Conservation (phyloP, 1,139 yeast species). For the Eremothecium gossypii region DNA sequence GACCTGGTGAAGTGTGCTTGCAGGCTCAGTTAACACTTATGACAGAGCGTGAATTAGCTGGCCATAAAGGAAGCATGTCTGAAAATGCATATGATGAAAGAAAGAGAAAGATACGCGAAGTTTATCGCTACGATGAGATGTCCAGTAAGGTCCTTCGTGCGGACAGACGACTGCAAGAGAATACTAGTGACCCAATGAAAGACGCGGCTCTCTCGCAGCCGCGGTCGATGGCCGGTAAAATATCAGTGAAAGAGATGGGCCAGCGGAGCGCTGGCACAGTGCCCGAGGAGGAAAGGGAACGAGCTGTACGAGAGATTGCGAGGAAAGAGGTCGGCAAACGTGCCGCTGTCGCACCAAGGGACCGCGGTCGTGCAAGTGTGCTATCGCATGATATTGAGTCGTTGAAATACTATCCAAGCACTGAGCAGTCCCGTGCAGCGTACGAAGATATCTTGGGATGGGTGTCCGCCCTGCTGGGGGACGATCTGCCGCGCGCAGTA, state of each 20-base stretch:
- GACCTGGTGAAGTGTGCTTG: too few species aligned
- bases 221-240: constrained; percentile 57
- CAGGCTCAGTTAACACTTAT: neutral
- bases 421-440: constrained; percentile 35
- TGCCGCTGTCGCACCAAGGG: constrained; percentile 6
- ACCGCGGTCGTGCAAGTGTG: constrained; percentile 3
- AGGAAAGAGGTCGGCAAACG: constrained; percentile 16
- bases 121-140: constrained; percentile 56
- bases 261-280: constrained; percentile 11
- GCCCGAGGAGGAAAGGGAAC: neutral
- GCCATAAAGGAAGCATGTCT: constrained; percentile 6
- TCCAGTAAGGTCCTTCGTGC: constrained; percentile 63
- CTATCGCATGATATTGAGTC: constrained; percentile 30
- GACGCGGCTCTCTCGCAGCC: constrained; percentile 55
- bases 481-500: constrained; percentile 50
- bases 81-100: constrained; percentile 11
- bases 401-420: constrained; percentile 44
- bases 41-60: neutral
- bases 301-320: constrained; percentile 15
- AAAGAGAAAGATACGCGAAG: constrained; percentile 23
- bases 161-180: constrained; percentile 41
- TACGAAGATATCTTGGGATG: constrained; percentile 43
- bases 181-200: constrained; percentile 31
- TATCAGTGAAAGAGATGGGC: constrained; percentile 65
- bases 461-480: constrained; percentile 40